A percentile compares a stretch with the other conserved stretches of the same genome.
phyloP scores from a whole-genome alignment of 2,329 filamentous ascomycete species.

The Beauveria scarabaeidicola region DNA sequence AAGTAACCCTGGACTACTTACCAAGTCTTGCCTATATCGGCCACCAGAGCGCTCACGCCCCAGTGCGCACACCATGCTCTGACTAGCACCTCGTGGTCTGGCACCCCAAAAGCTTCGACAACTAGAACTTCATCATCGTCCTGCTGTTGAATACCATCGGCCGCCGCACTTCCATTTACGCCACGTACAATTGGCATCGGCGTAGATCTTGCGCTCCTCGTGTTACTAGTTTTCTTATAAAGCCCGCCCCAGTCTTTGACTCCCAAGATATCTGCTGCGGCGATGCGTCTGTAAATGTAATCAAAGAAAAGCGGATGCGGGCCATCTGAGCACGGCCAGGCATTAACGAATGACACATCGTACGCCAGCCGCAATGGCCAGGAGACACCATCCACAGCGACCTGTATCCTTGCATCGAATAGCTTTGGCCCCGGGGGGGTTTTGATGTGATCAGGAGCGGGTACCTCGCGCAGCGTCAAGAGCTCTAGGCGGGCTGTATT shows the following conservation, averaged over 20 bases:
- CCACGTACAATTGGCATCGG: slow-evolving; percentile 23
- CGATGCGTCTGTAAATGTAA: slow-evolving; percentile 51
- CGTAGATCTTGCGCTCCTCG: slow-evolving; percentile 26
- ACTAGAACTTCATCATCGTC: slow-evolving; percentile 60
- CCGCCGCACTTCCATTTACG: slow-evolving; percentile 10
- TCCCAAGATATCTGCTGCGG: slow-evolving; percentile 56
- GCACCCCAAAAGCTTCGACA: slow-evolving; percentile 63
- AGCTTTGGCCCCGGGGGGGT: slow-evolving; percentile 30
- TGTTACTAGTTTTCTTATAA: slow-evolving; percentile 20
- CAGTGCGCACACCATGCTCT: slow-evolving; percentile 71
- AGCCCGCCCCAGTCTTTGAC: slow-evolving; percentile 57
- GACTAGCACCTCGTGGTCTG: slow-evolving; percentile 68
- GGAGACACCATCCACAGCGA: slow-evolving; percentile 54
- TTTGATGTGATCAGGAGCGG: slow-evolving; percentile 6
- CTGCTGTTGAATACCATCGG: slow-evolving; percentile 27
- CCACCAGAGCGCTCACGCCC: slow-evolving; percentile 62
- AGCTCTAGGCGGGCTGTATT: slow-evolving; percentile 64
- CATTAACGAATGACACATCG: slow-evolving; percentile 58
- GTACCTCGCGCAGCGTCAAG: slow-evolving; percentile 46
- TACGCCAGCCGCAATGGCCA: slow-evolving; percentile 56
- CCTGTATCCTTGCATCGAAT: slow-evolving; percentile 54
- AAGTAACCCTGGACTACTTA: slow-evolving; percentile 27
- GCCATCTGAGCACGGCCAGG: slow-evolving; percentile 54
- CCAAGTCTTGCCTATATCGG: slow-evolving; percentile 61
- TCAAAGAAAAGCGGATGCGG: slow-evolving; percentile 67